Evolutionary conservation across 1,139 yeast species (phyloP).

Genomic region (Protomyces inundatus): DNA sequence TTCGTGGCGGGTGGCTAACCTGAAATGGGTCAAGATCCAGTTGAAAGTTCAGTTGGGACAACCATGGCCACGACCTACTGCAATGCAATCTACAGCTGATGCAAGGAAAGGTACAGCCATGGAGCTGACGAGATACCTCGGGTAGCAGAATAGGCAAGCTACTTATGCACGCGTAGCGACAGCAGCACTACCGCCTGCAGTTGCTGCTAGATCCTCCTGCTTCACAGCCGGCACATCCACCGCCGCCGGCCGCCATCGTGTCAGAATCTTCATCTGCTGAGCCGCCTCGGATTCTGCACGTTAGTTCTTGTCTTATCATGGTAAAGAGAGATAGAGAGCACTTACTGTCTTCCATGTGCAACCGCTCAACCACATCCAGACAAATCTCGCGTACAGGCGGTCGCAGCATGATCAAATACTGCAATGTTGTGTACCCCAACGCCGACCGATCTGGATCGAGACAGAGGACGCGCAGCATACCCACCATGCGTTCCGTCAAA

Average conservation of each 20-base stretch:
- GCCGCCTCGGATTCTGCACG: constrained; percentile 5
- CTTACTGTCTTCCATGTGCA: constrained; percentile 43
- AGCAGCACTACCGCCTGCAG: background rate
- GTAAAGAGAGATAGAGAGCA: background rate
- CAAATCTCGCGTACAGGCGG: constrained; percentile 75
- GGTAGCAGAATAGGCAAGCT: background rate
- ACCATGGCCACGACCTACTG: too few relatives aligned
- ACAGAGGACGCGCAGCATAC: constrained; percentile 66
- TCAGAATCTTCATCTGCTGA: constrained; percentile 20
- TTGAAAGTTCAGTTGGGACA: too few relatives aligned
- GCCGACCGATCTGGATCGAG: constrained; percentile 77
- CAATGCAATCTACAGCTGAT: too few relatives aligned
- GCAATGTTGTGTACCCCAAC: constrained; percentile 48
- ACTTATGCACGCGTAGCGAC: background rate
- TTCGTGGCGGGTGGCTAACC: too few relatives aligned
- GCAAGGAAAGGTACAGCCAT: too few relatives aligned
- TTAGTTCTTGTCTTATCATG: background rate
- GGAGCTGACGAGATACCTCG: too few relatives aligned
- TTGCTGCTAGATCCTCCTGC: background rate
- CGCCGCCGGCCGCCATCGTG: constrained; percentile 20
- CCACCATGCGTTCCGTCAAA: constrained; percentile 56
- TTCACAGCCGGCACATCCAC: background rate
- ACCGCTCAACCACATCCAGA: constrained; percentile 56
- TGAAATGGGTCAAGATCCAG: too few relatives aligned
- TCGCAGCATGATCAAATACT: constrained; percentile 70